Evolutionary conservation across 768 basidiomycete species (phyloP).

Genomic region (Xerocomellus dryophilus): DNA sequence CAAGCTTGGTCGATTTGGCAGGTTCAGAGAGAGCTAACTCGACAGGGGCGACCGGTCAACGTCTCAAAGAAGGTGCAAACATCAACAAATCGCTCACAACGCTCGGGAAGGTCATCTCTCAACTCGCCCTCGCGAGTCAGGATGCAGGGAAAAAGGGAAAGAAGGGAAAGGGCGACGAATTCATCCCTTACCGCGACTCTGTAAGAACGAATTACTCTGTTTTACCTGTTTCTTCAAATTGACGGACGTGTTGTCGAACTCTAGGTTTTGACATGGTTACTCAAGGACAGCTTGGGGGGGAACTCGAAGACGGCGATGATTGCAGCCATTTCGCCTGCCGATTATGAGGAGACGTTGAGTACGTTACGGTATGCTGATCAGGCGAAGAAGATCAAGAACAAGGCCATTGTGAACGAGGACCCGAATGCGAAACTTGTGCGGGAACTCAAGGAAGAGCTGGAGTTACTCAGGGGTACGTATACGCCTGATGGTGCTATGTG

Average conservation of each 20-base stretch:
- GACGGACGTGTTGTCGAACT: constrained; percentile 2
- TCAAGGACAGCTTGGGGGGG: constrained; percentile 96
- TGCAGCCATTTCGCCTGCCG: constrained; percentile 96
- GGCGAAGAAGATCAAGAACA: constrained; percentile 99
- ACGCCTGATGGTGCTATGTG: background rate
- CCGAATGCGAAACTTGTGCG: constrained; percentile 98
- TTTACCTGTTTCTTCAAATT: background rate
- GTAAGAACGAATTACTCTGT: constrained; percentile 44
- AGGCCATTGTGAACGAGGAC: constrained; percentile 98
- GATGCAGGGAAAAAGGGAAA: constrained; percentile 76
- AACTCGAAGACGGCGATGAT: constrained; percentile 99
- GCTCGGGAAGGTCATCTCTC: constrained; percentile 94
- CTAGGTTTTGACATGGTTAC: constrained; percentile 93
- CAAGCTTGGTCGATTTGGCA: constrained; percentile 89
- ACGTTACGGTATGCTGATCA: constrained; percentile 97
- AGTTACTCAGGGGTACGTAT: constrained; percentile 74
- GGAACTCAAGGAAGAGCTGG: constrained; percentile 97
- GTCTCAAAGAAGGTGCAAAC: constrained; percentile 96
- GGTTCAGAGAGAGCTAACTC: constrained; percentile 97
- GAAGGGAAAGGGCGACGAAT: constrained; percentile 88
- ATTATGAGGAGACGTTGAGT: constrained; percentile 96
- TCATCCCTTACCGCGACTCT: constrained; percentile 96
- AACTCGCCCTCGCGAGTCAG: constrained; percentile 64
- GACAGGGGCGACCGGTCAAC: constrained; percentile 94
- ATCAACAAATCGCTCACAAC: constrained; percentile 99